phyloP scores from a whole-genome alignment of 805 yeast species.

The Yamadazyma philogaea region DNA sequence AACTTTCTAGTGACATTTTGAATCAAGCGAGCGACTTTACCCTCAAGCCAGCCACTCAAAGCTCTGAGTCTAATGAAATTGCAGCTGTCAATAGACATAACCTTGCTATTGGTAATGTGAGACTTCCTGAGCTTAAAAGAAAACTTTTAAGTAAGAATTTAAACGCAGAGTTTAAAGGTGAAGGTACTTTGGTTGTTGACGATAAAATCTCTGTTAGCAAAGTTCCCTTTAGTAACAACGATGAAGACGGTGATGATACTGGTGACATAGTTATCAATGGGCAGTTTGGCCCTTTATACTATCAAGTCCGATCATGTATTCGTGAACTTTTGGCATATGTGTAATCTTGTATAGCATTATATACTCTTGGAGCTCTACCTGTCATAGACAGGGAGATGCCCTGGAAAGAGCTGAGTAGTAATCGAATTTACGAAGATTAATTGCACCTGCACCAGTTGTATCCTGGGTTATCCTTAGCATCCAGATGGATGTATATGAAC shows the following conservation, averaged over 20 bases:
- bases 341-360: conserved; percentile 19
- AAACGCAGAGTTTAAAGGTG: conserved; percentile 86
- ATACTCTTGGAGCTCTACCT: too few species aligned
- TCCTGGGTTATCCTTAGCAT: too few species aligned
- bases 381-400: too few species aligned
- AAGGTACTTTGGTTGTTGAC: conserved; percentile 86
- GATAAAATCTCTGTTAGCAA: conserved; percentile 73
- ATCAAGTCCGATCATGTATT: conserved; percentile 69
- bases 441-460: too few species aligned
- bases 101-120: conserved; percentile 83
- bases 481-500: too few species aligned
- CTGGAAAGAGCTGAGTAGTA: too few species aligned
- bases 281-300: conserved; percentile 66
- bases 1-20: conserved; percentile 23
- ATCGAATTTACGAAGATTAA: too few species aligned
- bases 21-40: conserved; percentile 32
- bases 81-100: conserved; percentile 23
- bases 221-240: conserved; percentile 38
- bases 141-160: conserved; percentile 56
- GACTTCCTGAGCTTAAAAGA: conserved; percentile 74
- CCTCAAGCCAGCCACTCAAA: conserved; percentile 22
- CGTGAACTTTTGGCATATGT: conserved; percentile 74
- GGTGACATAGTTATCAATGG: conserved; percentile 90
- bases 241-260: conserved; percentile 48
- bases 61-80: conserved; percentile 7